phyloP scores from a whole-genome alignment of 257 asterid genomes.

The Solanum chilense region DNA sequence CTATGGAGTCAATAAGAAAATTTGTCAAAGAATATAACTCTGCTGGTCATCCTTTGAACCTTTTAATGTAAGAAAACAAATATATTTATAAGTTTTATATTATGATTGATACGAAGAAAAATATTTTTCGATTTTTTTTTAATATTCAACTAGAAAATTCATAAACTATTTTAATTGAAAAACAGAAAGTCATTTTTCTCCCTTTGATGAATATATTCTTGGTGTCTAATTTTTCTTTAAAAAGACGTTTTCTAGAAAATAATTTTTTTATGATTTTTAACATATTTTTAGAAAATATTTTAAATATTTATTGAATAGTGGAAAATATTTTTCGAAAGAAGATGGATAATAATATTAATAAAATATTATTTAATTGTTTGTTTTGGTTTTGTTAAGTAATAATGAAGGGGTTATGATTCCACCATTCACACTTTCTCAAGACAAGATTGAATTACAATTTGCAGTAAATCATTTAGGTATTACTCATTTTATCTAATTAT shows the following conservation, averaged over 20 bases:
- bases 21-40: constrained; percentile 39
- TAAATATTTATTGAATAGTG: not conserved
- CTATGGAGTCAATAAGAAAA: constrained; percentile 35
- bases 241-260: not conserved
- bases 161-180: not conserved
- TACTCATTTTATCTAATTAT: not conserved
- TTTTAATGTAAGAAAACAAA: constrained; percentile 35
- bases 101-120: not conserved
- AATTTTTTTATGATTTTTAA: not conserved
- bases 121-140: not conserved
- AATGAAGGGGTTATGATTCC: constrained; percentile 72
- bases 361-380: not conserved
- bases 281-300: not conserved
- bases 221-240: no score
- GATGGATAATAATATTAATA: not conserved
- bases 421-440: constrained; percentile 48
- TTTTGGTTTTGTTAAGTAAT: constrained; percentile 25
- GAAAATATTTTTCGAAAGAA: not conserved
- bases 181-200: not conserved
- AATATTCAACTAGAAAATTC: not conserved
- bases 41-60: constrained; percentile 30
- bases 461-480: constrained; percentile 68
- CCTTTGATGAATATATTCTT: not conserved
- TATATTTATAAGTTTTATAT: not conserved
- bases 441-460: constrained; percentile 63